Conservation (phyloP, 2,329 filamentous ascomycete genomes). For the Tolypocladium ovalisporum region DNA sequence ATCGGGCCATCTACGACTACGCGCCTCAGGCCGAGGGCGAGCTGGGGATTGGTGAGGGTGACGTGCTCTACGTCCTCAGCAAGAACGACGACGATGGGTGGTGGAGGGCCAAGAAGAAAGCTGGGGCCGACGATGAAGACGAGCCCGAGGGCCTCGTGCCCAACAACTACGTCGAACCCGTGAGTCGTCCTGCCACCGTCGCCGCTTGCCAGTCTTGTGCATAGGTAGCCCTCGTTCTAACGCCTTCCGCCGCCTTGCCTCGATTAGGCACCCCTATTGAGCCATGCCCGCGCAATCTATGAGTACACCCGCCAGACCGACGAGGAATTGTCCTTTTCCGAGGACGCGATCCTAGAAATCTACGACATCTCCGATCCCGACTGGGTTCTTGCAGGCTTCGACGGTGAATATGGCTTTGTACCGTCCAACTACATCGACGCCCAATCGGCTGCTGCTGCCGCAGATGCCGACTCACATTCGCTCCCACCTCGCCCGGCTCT, state of each 20-base stretch:
- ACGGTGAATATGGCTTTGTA: constrained; percentile 84
- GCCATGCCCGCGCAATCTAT: constrained; percentile 83
- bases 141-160: constrained; percentile 86
- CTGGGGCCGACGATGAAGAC: constrained; percentile 71
- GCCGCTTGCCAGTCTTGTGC: neutral
- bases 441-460: constrained; percentile 27
- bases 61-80: constrained; percentile 79
- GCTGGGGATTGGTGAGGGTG: constrained; percentile 73
- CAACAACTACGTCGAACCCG: constrained; percentile 91
- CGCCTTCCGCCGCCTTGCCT: neutral
- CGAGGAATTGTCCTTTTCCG: constrained; percentile 90
- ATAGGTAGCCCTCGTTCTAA: constrained; percentile 46
- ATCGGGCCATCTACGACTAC: constrained; percentile 88
- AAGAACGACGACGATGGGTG: constrained; percentile 71
- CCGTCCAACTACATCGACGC: constrained; percentile 93
- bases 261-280: constrained; percentile 49
- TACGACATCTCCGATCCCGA: constrained; percentile 89
- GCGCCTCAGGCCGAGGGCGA: constrained; percentile 76
- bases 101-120: constrained; percentile 96
- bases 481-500: constrained; percentile 27
- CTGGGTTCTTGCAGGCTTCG: constrained; percentile 84
- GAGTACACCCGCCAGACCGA: constrained; percentile 96
- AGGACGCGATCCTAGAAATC: constrained; percentile 73
- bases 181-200: constrained; percentile 22
- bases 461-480: constrained; percentile 24